phyloP scores from a whole-genome alignment of 2,329 filamentous ascomycete species.

The Aspergillus sp. region DNA sequence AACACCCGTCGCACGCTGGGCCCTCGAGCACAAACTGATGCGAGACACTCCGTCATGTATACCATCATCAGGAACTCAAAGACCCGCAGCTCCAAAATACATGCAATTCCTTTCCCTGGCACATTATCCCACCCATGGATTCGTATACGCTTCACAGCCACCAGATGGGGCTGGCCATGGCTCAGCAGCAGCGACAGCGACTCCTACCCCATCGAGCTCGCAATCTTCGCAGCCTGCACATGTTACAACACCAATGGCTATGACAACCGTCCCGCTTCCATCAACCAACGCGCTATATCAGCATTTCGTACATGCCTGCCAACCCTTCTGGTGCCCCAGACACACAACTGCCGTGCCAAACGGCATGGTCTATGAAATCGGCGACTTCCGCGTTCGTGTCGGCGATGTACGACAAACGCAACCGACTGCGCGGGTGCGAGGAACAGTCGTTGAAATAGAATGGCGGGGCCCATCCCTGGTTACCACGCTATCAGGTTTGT shows the following conservation, averaged over 20 bases:
- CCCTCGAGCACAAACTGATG: conserved; percentile 44
- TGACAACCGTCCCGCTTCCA: conserved; percentile 39
- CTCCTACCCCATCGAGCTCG: conserved; percentile 7
- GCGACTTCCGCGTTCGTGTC: conserved; percentile 44
- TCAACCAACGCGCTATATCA: conserved; percentile 38
- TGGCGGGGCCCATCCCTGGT: conserved; percentile 41
- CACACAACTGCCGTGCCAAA: conserved; percentile 37
- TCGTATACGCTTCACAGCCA: conserved; percentile 41
- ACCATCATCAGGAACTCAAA: conserved; percentile 33
- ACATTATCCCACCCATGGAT: conserved; percentile 42
- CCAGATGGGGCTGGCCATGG: conserved; percentile 13
- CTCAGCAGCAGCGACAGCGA: not conserved
- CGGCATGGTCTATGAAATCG: conserved; percentile 43
- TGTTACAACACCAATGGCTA: conserved; percentile 29
- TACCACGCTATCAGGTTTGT: conserved; percentile 20
- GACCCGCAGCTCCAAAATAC: conserved; percentile 34
- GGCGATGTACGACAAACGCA: conserved; percentile 45
- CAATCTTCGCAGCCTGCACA: conserved; percentile 2
- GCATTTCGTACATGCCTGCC: conserved; percentile 42
- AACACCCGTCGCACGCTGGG: conserved; percentile 39
- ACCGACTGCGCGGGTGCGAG: conserved; percentile 38
- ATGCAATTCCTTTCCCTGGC: conserved; percentile 45
- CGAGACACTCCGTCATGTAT: conserved; percentile 44
- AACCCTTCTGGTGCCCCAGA: conserved; percentile 45
- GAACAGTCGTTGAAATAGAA: conserved; percentile 47